Base-by-base conservation (phyloP, 371 early-diverging fungal species). In the Zancudomyces culisetae region DNA sequence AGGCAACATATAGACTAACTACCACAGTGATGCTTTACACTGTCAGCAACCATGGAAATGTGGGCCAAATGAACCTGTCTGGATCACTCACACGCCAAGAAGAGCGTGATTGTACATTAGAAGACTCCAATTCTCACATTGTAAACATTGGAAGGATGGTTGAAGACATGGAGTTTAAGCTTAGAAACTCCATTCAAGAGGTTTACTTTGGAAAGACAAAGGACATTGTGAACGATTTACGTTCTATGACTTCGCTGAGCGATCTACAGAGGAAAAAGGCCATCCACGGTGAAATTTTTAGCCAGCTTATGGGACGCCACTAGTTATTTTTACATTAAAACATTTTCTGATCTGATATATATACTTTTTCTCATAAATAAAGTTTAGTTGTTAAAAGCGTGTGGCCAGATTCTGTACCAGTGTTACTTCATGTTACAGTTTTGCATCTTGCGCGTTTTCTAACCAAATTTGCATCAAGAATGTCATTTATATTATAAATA, bases 181-280 rank as follows among this genome's bases (percentile, higher is more conserved):
- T 95, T 86, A 83, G 97, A 51, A 85, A 89, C 60, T 63, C 83
- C 18, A 64, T 96, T 51, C 83, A 87, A 60, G 86, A 89, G 60
- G 90, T 96, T n/a, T 96, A 96, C 58, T 96, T 96, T 70, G 89
- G 92, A 30, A 96, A 96, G 69, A 95, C 95, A 2, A 86, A 82
- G 61, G 94, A 94, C 57, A 88, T 94, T 55, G 85, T 89, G 52
- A 93, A 93, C 57, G 90, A 90, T 50, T 67, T 96, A 53, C 70
- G 97, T 48, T 81, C 84, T 27, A 66, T 81, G 15, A 71, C 78
- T 3, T 79, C 85, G 3, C 60, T 92, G 54, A 70, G 71, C 28
- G 85, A 83, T 54, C 65, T 70, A 42, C 69, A 63, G 54, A 71
- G 69, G 50, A 80, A 85, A 47, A 76, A 75, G 27, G 73, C 73